Percentiles rank a stretch among this genome's conserved stretches.
phyloP scores from a whole-genome alignment of 805 yeast genomes.

The Candida yuanshanica region DNA sequence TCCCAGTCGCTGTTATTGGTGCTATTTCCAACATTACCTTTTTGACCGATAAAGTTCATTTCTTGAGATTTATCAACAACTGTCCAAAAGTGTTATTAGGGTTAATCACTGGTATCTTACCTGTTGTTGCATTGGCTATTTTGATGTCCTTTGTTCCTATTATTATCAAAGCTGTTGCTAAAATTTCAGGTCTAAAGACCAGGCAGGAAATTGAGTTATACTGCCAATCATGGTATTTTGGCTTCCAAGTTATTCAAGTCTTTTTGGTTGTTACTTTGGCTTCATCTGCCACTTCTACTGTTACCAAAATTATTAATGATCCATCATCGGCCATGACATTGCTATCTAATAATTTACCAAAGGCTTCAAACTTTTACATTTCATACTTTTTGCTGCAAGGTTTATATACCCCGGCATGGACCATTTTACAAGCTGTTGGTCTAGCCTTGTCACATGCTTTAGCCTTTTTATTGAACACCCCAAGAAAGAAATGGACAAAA shows the following conservation, averaged over 20 bases:
- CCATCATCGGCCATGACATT: constrained; percentile 55
- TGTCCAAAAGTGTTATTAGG: constrained; percentile 72
- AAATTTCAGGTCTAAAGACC: constrained; percentile 65
- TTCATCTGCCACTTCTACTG: constrained; percentile 66
- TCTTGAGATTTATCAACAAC: constrained; percentile 68
- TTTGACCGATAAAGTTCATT: constrained; percentile 64
- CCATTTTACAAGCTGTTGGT: constrained; percentile 68
- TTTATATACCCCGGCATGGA: constrained; percentile 68
- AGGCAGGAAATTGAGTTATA: constrained; percentile 67
- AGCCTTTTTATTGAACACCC: constrained; percentile 78
- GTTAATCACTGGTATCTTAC: constrained; percentile 80
- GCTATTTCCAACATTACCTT: constrained; percentile 79
- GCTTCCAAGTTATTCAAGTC: constrained; percentile 77
- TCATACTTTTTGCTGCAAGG: constrained; percentile 80
- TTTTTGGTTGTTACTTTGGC: constrained; percentile 67
- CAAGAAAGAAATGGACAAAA: constrained; percentile 88
- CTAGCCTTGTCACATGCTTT: constrained; percentile 66
- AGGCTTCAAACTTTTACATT: constrained; percentile 78
- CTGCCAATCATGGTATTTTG: constrained; percentile 86
- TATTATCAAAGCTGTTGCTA: constrained; percentile 72
- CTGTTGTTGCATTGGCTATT: constrained; percentile 72
- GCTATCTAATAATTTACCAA: constrained; percentile 65
- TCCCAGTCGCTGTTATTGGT: constrained; percentile 98
- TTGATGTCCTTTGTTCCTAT: constrained; percentile 87
- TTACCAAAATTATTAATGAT: constrained; percentile 50